phyloP scores from a whole-genome alignment of 2,329 filamentous ascomycete species.

The Diaporthe capsici region DNA sequence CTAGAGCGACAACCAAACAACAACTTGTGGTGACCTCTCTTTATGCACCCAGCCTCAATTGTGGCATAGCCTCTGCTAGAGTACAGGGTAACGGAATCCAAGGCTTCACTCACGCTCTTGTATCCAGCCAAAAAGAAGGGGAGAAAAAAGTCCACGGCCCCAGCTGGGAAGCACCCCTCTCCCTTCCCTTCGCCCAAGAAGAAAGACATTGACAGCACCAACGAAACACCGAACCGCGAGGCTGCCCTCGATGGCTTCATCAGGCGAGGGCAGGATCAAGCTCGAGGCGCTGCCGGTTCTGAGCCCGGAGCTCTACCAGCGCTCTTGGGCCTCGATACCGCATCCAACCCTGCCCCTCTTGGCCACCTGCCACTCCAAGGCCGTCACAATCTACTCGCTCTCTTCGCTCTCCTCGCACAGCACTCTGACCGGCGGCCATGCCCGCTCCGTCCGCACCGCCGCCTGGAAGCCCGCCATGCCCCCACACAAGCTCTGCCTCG shows the following conservation, averaged over 20 bases:
- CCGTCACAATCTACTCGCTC: constrained; percentile 91
- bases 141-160: not conserved
- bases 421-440: constrained; percentile 87
- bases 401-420: constrained; percentile 84
- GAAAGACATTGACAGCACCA: too few species aligned
- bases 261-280: constrained; percentile 45
- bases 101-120: not conserved
- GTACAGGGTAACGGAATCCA: not conserved
- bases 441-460: constrained; percentile 86
- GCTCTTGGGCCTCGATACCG: constrained; percentile 88
- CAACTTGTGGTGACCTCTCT: not conserved
- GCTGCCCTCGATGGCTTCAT: constrained; percentile 48
- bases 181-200: not conserved
- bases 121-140: not conserved
- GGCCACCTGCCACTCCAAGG: constrained; percentile 89
- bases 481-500: constrained; percentile 79
- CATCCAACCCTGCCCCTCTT: constrained; percentile 91
- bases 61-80: not conserved
- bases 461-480: constrained; percentile 87
- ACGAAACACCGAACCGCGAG: not conserved
- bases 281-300: constrained; percentile 61
- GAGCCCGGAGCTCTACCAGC: constrained; percentile 72
- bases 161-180: not conserved
- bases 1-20: not conserved
- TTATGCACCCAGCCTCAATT: not conserved